A percentile compares a stretch with the other conserved stretches of the same genome.
Conservation (phyloP, 2,329 filamentous ascomycete species). For the Cladosporium sp. region DNA sequence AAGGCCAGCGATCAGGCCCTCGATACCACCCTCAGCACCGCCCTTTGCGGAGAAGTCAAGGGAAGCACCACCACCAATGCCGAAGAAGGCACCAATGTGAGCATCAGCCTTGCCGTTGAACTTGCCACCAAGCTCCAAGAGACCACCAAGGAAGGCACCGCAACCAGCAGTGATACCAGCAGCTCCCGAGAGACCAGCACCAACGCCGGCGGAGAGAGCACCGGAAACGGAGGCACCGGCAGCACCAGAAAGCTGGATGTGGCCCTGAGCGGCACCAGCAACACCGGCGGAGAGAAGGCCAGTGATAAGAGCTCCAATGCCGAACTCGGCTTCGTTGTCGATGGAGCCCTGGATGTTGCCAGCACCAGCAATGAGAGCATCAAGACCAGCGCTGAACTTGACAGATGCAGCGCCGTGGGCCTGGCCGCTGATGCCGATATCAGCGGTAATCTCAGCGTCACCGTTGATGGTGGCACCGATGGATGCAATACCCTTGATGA, state of each 20-base stretch:
- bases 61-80: slow-evolving; percentile 2
- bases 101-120: slow-evolving; percentile 14
- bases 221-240: slow-evolving; percentile 3
- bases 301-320: slow-evolving; percentile 17
- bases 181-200: background rate
- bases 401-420: slow-evolving; percentile 11
- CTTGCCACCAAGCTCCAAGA: slow-evolving; percentile 13
- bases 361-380: slow-evolving; percentile 8
- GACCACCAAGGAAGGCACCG: slow-evolving; percentile 19
- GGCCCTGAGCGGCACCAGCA: slow-evolving; percentile 10
- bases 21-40: slow-evolving; percentile 9
- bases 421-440: slow-evolving; percentile 5
- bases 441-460: slow-evolving; percentile 6
- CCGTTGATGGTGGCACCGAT: slow-evolving; percentile 14
- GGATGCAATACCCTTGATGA: slow-evolving; percentile 19
- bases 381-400: slow-evolving; percentile 17
- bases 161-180: slow-evolving; percentile 9
- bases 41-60: background rate
- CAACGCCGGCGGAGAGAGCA: slow-evolving; percentile 14
- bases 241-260: background rate
- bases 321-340: slow-evolving; percentile 16
- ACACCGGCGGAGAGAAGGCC: slow-evolving; percentile 18
- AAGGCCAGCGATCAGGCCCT: slow-evolving; percentile 18
- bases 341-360: slow-evolving; percentile 19
- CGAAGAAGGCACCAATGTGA: slow-evolving; percentile 14